phyloP scores from a whole-genome alignment of 2,329 filamentous ascomycete species.

The Fusarium guadeloupense region DNA sequence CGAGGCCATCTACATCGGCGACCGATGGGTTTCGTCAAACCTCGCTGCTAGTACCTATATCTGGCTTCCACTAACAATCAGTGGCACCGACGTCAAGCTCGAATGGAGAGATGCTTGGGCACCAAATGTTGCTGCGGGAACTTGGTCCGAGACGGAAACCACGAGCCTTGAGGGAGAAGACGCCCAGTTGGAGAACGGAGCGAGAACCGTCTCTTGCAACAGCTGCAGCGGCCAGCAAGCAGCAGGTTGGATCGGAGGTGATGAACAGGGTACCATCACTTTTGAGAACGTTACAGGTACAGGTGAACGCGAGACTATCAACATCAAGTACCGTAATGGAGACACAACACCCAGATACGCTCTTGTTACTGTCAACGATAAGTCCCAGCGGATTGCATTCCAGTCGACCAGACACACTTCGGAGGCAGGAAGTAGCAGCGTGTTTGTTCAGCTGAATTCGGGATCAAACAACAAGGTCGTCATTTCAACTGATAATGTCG shows the following conservation, averaged over 20 bases:
- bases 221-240: constrained; percentile 60
- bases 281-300: constrained; percentile 58
- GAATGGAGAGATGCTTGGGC: constrained; percentile 66
- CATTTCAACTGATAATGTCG: constrained; percentile 53
- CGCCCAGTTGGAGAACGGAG: constrained; percentile 55
- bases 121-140: constrained; percentile 54
- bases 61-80: constrained; percentile 68
- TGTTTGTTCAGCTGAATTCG: constrained; percentile 58
- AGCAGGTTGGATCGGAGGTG: constrained; percentile 66
- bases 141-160: constrained; percentile 54
- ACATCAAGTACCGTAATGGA: constrained; percentile 65
- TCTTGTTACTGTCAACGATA: constrained; percentile 65
- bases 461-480: constrained; percentile 59
- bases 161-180: constrained; percentile 64
- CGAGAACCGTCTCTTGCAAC: constrained; percentile 57
- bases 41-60: constrained; percentile 69
- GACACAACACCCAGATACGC: constrained; percentile 63
- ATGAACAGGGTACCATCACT: constrained; percentile 55
- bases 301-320: constrained; percentile 59
- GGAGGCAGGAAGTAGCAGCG: constrained; percentile 53
- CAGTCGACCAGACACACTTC: constrained; percentile 56
- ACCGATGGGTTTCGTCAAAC: constrained; percentile 71
- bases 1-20: constrained; percentile 69
- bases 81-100: constrained; percentile 60
- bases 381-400: constrained; percentile 62